Base-by-base conservation (phyloP, 1,139 yeast genomes). In the Lodderomyces pseudojiufengensis region DNA sequence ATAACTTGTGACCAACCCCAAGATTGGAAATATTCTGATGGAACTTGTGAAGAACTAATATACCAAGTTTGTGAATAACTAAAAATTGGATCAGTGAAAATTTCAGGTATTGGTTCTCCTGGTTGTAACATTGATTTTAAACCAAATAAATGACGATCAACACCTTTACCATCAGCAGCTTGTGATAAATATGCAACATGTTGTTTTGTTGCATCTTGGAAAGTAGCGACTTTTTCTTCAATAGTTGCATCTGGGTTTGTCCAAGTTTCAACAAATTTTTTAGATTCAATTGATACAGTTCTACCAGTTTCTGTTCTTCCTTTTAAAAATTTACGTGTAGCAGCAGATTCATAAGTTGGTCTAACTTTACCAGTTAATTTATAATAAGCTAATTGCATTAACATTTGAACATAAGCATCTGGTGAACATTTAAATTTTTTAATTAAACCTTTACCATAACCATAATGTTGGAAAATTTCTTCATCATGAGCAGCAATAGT, bases 261-360 rank as follows among this genome's bases (percentile, higher is more conserved):
- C 86, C 95, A 85, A 29, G 86, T 78, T 55, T 77, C 71, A 45
- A 85, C 95, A 60, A 88, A 86, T 32, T 68, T 66, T 40, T 77
- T 71, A 22, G 90, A 76, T 56, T 84, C 95, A 38, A 61, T 63
- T n/a, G 95, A 80, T 16, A 87, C 96, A 7, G 88, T 65, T 56
- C 98, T 78, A 45, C 95, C 90, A 27, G 97, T 84, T 63, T 92
- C 98, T n/a, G 97, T 92, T 61, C 98, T 79, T 40, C 98, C 98
- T 51, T 78, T 80, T 55, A 80, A 84, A 64, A 74, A 90, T 56
- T 80, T 81, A 61, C 97, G 78, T 4, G 97, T 90, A 20, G 97
- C 88, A 6, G 97, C 97, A 33, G 95, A 84, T 62, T 92, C 98
- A 60, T 92, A 92, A 18, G 97, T 92, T 45, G 97, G 97, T 57